phyloP scores from a whole-genome alignment of 2,329 filamentous ascomycete species.

The Achaetomium macrosporum region DNA sequence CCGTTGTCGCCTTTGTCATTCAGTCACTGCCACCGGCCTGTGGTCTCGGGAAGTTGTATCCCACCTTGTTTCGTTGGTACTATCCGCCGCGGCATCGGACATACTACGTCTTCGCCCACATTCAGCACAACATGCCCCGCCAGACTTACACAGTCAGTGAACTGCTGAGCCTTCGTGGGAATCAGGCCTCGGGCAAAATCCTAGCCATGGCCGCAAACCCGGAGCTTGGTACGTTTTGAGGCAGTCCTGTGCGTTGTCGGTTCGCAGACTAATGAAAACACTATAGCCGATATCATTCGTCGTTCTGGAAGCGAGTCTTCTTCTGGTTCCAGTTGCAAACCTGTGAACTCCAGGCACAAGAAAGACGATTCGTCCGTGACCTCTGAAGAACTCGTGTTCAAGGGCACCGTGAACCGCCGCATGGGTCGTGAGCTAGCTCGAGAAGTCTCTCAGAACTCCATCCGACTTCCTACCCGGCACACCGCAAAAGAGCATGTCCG shows the following conservation, averaged over 20 bases:
- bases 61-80: slow-evolving; percentile 37
- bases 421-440: slow-evolving; percentile 13
- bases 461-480: slow-evolving; percentile 11
- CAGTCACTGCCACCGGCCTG: slow-evolving; percentile 23
- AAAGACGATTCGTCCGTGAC: slow-evolving; percentile 30
- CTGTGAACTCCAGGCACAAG: slow-evolving; percentile 20
- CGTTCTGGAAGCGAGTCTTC: slow-evolving; percentile 19
- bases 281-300: slow-evolving; percentile 27
- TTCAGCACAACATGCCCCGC: slow-evolving; percentile 37
- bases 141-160: slow-evolving; percentile 40
- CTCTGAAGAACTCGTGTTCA: slow-evolving; percentile 35
- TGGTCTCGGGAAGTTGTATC: slow-evolving; percentile 25
- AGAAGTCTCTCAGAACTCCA: slow-evolving; percentile 12
- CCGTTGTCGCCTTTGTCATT: slow-evolving; percentile 32
- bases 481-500: neutral
- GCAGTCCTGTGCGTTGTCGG: too few species aligned
- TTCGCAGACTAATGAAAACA: neutral
- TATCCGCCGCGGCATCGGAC: slow-evolving; percentile 31
- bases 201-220: slow-evolving; percentile 24
- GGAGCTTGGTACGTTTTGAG: slow-evolving; percentile 35
- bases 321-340: slow-evolving; percentile 5
- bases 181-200: neutral
- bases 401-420: slow-evolving; percentile 30
- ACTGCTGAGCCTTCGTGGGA: slow-evolving; percentile 37
- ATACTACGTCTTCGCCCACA: slow-evolving; percentile 38